phyloP scores from a whole-genome alignment of 257 asterid genomes.

The Pogostemon cablin region DNA sequence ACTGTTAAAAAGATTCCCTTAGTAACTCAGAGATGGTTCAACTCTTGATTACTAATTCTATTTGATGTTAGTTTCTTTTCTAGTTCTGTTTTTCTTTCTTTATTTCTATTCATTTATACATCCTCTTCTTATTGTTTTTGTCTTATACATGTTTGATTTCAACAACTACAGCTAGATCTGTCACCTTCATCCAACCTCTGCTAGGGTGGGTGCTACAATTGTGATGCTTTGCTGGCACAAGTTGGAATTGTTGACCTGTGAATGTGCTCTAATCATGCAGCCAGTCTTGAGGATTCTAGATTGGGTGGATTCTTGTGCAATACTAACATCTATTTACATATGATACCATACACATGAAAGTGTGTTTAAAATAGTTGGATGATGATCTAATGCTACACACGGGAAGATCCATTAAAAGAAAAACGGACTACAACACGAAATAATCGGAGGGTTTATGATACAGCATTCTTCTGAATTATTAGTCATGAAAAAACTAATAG shows the following conservation, averaged over 20 bases:
- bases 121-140: neutral
- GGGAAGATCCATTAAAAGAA: neutral
- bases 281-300: neutral
- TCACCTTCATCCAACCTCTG: neutral
- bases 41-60: neutral
- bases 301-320: neutral
- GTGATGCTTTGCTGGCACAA: conserved; percentile 17
- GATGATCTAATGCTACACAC: neutral
- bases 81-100: neutral
- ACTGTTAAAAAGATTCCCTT: neutral
- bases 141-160: neutral
- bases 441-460: too few species aligned
- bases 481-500: too few species aligned
- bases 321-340: neutral
- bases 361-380: neutral
- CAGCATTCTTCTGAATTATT: too few species aligned
- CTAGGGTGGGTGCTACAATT: neutral
- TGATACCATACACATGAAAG: neutral
- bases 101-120: neutral
- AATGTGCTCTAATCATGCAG: neutral
- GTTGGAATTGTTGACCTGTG: conserved; percentile 19
- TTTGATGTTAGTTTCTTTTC: neutral
- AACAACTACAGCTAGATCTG: neutral
- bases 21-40: too few species aligned
- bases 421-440: too few species aligned